Evolutionary conservation across 106 monocot species (phyloP), one percentile per base, ranked within the genome.

Genomic region (Ottelia alismoides): DNA sequence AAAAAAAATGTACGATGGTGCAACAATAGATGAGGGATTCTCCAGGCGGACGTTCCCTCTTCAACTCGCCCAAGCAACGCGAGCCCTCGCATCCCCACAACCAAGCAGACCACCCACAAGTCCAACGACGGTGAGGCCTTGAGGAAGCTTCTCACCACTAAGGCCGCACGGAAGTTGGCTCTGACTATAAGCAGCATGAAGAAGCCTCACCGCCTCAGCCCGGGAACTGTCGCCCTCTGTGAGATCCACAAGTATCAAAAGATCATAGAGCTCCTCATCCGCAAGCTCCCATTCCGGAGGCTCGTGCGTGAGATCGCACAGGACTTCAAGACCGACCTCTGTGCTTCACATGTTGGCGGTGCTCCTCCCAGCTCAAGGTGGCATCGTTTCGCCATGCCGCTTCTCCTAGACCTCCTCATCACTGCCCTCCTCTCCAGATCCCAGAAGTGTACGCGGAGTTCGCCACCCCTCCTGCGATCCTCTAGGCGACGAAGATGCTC

Each of bases 171-270:
- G 10, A 43, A 43, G 40, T 43, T 6, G 40, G 40, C 16, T 43
- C 40, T 16, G 40, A 16, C 40, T 43, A 43, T 16, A 7, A 16
- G 40, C 40, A 16, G 16, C 16, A 16, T 43, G 10, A 43, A 43
- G 40, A 43, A 43, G 40, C 40, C 40, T 16, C 16, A 43, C 16
- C 6, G 40, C 0, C 68, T 74, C 74, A 26, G 67, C 1, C 68
- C 78, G 1, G 78, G 78, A 3, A 78, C 74, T 24, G 74, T 78
- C 48, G 74, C 74, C 1, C 78, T 74, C 3, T 55, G 81, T 0
- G 74, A 78, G 74, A 78, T 78, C 63, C 49, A 69, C 21, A 78
- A 74, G 78, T 73, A 69, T 65, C 78, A 78, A 61, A 78, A 78
- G 70, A 69, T 58, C 56, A 65, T 60, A 2, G 78, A 78, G 60